Percentiles rank a stretch among this genome's conserved stretches.
Conservation (phyloP, 768 basidiomycete genomes). For the Suillus fuscotomentosus region DNA sequence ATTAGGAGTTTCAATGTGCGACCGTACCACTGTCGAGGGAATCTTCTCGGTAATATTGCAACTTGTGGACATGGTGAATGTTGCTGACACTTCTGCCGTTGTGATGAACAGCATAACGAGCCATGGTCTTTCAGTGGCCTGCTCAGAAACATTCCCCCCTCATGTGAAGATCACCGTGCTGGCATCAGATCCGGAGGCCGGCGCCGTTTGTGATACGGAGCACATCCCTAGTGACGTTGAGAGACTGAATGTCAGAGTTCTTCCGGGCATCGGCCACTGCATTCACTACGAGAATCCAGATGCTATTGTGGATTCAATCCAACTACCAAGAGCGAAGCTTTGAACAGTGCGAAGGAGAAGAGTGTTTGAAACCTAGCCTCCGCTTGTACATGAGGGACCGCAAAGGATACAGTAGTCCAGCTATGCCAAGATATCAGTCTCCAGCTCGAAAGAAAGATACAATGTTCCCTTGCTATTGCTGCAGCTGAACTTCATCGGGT, state of each 20-base stretch:
- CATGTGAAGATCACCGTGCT: slow-evolving; percentile 17
- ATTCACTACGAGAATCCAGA: slow-evolving; percentile 26
- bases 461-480: background rate
- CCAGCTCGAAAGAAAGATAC: background rate
- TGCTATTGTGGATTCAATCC: slow-evolving; percentile 13
- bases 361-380: background rate
- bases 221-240: slow-evolving; percentile 9
- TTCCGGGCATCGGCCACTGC: slow-evolving; percentile 21
- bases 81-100: background rate
- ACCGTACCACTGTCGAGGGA: background rate
- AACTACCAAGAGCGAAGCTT: background rate
- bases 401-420: background rate
- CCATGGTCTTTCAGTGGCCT: slow-evolving; percentile 18
- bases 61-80: background rate
- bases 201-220: background rate
- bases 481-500: background rate
- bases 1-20: slow-evolving; percentile 7
- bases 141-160: background rate
- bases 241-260: background rate
- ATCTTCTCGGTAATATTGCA: background rate
- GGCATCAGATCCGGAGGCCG: slow-evolving; percentile 17
- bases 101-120: slow-evolving; percentile 8
- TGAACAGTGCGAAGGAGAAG: background rate
- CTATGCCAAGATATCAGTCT: background rate
- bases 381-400: background rate